Conservation (phyloP, 1,284 basidiomycete genomes). For the Kwoniella shivajii region DNA sequence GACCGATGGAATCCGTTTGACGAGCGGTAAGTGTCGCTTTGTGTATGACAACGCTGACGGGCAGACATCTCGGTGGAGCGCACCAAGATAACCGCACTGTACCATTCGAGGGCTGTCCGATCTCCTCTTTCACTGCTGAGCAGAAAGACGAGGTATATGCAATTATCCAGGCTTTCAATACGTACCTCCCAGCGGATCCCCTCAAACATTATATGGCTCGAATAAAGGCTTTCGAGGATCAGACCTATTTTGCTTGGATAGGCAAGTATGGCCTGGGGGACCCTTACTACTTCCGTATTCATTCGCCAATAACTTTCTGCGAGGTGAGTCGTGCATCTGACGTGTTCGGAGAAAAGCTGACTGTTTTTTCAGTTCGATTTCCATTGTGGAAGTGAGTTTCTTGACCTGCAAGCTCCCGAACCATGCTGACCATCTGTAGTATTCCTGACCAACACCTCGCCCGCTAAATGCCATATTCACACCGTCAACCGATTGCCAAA, state of each 20-base stretch:
- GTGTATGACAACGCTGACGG: background rate
- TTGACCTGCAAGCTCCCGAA: background rate
- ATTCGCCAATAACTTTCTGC: slow-evolving; percentile 45
- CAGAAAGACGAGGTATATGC: slow-evolving; percentile 40
- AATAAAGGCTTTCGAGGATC: slow-evolving; percentile 27
- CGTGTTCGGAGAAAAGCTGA: background rate
- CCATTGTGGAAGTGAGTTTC: slow-evolving; percentile 47
- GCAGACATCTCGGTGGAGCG: background rate
- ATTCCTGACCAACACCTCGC: slow-evolving; percentile 51
- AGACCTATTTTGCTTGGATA: slow-evolving; percentile 51
- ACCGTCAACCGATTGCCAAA: slow-evolving; percentile 49
- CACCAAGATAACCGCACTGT: slow-evolving; percentile 42
- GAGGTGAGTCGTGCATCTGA: slow-evolving; percentile 28
- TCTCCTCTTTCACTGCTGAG: slow-evolving; percentile 31
- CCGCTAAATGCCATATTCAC: slow-evolving; percentile 52
- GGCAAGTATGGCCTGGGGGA: slow-evolving; percentile 45
- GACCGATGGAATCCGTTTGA: slow-evolving; percentile 53
- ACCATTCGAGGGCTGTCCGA: slow-evolving; percentile 43
- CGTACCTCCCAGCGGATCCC: slow-evolving; percentile 39
- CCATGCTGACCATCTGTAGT: slow-evolving; percentile 22
- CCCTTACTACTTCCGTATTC: slow-evolving; percentile 52
- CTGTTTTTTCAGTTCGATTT: slow-evolving; percentile 40
- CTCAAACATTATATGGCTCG: slow-evolving; percentile 34
- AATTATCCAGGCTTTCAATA: slow-evolving; percentile 48
- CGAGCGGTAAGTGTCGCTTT: slow-evolving; percentile 27